Conservation (phyloP, 305 asterid genomes). For the Lippia alba region DNA sequence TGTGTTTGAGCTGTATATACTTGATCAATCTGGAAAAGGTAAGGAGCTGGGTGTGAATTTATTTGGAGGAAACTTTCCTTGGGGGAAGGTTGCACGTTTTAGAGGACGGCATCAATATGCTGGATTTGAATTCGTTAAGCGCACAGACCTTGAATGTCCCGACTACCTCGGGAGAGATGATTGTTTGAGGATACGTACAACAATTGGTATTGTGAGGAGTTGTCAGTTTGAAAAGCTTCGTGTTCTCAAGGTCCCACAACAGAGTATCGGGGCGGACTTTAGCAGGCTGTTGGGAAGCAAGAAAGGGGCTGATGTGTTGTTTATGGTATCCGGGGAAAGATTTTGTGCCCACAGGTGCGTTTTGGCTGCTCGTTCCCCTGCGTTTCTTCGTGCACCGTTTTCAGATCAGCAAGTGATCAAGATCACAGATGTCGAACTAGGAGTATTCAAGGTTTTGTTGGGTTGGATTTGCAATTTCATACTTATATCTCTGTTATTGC, state of each 20-base stretch:
- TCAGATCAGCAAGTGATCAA: not conserved
- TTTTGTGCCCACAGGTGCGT: not conserved
- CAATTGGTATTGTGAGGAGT: slow-evolving; percentile 51
- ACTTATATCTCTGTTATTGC: too few species aligned
- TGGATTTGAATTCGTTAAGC: not conserved
- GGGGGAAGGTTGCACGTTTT: too few species aligned
- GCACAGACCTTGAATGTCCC: not conserved
- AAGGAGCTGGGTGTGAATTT: too few species aligned
- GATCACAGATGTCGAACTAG: not conserved
- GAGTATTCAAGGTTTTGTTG: not conserved
- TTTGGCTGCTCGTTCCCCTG: not conserved
- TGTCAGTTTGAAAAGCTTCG: slow-evolving; percentile 40
- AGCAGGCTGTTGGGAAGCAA: slow-evolving; percentile 52
- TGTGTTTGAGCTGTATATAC: too few species aligned
- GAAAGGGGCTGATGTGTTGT: slow-evolving; percentile 52
- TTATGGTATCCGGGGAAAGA: slow-evolving; percentile 37
- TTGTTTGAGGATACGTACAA: not conserved
- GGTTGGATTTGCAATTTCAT: not conserved
- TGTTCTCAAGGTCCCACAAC: slow-evolving; percentile 54
- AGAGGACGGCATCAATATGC: too few species aligned
- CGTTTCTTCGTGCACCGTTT: not conserved
- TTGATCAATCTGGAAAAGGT: too few species aligned
- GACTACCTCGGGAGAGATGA: slow-evolving; percentile 5
- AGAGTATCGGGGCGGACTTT: slow-evolving; percentile 38
- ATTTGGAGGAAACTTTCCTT: too few species aligned